These are phyloP conservation scores for Heterobasidion parviporum DNA, from an alignment of 1,284 basidiomycete genomes.

Conservation along the genomic window DNA sequence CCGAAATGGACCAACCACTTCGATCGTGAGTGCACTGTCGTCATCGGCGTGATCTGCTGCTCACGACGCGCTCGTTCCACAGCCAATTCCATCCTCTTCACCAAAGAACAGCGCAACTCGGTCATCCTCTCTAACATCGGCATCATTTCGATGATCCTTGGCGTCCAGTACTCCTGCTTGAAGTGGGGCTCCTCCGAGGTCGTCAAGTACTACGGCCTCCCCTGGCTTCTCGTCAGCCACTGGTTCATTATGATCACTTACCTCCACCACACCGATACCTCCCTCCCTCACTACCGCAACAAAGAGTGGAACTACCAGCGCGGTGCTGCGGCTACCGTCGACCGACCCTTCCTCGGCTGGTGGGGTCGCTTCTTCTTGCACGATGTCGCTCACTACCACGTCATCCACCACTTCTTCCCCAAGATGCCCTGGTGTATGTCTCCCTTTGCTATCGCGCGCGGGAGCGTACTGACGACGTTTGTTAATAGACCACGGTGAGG, in stretches of 20 bases:
- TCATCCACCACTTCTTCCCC: slow-evolving; percentile 28
- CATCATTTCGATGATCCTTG: slow-evolving; percentile 37
- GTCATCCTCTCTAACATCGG: slow-evolving; percentile 51
- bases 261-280: slow-evolving; percentile 44
- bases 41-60: not conserved
- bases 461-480: not conserved
- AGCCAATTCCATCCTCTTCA: slow-evolving; percentile 51
- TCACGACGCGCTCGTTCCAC: not conserved
- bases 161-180: slow-evolving; percentile 24
- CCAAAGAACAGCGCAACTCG: slow-evolving; percentile 37
- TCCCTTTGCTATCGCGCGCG: not conserved
- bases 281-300: slow-evolving; percentile 49
- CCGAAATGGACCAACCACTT: slow-evolving; percentile 59
- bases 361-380: slow-evolving; percentile 35
- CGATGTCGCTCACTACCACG: slow-evolving; percentile 37
- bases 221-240: slow-evolving; percentile 48
- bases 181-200: slow-evolving; percentile 31
- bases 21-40: slow-evolving; percentile 31
- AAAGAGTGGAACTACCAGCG: slow-evolving; percentile 46
- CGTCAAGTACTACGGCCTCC: slow-evolving; percentile 47
- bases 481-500: slow-evolving; percentile 32
- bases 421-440: slow-evolving; percentile 24
- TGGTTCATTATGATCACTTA: slow-evolving; percentile 56
- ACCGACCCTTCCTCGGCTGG: slow-evolving; percentile 47
- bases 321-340: slow-evolving; percentile 57